Evolutionary conservation across 2,329 filamentous ascomycete genomes (phyloP).

Genomic region (Pseudophaeomoniella oleicola): DNA sequence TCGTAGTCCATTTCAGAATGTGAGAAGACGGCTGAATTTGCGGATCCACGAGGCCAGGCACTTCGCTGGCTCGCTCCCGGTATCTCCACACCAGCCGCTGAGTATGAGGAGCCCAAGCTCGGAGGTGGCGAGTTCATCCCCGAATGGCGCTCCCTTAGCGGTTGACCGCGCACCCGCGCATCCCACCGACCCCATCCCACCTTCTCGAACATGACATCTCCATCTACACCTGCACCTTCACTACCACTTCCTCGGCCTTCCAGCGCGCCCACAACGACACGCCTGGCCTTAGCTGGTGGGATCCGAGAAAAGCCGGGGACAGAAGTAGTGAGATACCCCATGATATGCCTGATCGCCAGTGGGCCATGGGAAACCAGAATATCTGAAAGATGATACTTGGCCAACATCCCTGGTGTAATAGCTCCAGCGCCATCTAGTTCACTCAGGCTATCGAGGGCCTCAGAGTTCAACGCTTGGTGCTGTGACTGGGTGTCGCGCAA

Average conservation of each 20-base stretch:
- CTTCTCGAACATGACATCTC: conserved; percentile 63
- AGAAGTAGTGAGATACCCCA: conserved; percentile 82
- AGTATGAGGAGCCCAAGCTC: conserved; percentile 26
- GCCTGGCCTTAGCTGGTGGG: conserved; percentile 71
- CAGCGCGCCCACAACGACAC: conserved; percentile 80
- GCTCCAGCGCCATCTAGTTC: conserved; percentile 58
- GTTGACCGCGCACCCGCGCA: conserved; percentile 57
- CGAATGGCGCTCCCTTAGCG: conserved; percentile 17
- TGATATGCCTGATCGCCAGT: conserved; percentile 85
- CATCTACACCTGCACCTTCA: conserved; percentile 37
- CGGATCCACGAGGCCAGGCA: conserved; percentile 26
- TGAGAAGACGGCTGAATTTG: conserved; percentile 61
- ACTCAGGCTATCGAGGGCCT: conserved; percentile 34
- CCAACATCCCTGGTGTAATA: conserved; percentile 74
- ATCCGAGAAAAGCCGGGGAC: conserved; percentile 84
- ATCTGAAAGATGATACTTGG: conserved; percentile 77
- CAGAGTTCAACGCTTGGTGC: conserved; percentile 22
- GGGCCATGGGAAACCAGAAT: conserved; percentile 84
- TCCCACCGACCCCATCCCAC: conserved; percentile 97
- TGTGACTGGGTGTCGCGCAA: conserved; percentile 50
- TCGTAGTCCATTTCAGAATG: conserved; percentile 49
- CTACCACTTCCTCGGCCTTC: conserved; percentile 57
- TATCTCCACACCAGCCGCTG: conserved; percentile 32
- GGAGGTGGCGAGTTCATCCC: conserved; percentile 11
- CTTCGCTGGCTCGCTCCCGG: conserved; percentile 19